Evolutionary conservation across 805 yeast species (phyloP).

Genomic region (Candida andamanensis): DNA sequence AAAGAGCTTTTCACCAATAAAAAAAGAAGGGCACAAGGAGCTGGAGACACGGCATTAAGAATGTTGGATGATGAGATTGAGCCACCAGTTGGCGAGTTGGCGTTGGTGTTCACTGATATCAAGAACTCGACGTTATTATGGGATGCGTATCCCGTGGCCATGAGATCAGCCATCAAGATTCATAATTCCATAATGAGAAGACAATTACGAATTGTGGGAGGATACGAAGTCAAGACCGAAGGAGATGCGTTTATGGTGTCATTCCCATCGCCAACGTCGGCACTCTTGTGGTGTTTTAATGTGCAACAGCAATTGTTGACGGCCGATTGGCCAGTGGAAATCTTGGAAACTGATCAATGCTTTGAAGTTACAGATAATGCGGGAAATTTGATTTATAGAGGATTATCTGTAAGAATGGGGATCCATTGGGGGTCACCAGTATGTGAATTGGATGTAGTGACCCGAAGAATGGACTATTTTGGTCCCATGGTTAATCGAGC

Average conservation of each 20-base stretch:
- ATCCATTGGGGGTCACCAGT: constrained; percentile 98
- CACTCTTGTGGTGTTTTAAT: constrained; percentile 89
- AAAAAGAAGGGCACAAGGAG: constrained; percentile 41
- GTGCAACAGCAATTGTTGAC: constrained; percentile 77
- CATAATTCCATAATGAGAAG: constrained; percentile 95
- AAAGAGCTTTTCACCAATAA: constrained; percentile 28
- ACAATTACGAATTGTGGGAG: constrained; percentile 86
- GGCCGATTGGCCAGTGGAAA: constrained; percentile 96
- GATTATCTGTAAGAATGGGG: constrained; percentile 96
- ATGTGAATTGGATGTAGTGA: constrained; percentile 89
- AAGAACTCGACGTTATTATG: constrained; percentile 89
- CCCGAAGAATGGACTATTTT: constrained; percentile 96
- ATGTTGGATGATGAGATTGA: constrained; percentile 84
- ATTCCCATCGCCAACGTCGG: constrained; percentile 87
- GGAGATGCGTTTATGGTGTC: constrained; percentile 99
- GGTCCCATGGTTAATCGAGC: constrained; percentile 99
- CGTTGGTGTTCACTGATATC: constrained; percentile 96
- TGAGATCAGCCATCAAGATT: constrained; percentile 93
- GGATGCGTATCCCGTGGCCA: constrained; percentile 89
- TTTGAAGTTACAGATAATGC: constrained; percentile 66
- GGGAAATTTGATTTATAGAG: constrained; percentile 65
- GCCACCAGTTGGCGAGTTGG: constrained; percentile 92
- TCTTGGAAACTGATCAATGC: constrained; percentile 79
- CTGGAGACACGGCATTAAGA: constrained; percentile 73
- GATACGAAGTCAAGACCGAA: constrained; percentile 97